These are phyloP conservation scores for Xylaria intraflava DNA, from an alignment of 495 filamentous ascomycete genomes.

Conservation along the genomic window DNA sequence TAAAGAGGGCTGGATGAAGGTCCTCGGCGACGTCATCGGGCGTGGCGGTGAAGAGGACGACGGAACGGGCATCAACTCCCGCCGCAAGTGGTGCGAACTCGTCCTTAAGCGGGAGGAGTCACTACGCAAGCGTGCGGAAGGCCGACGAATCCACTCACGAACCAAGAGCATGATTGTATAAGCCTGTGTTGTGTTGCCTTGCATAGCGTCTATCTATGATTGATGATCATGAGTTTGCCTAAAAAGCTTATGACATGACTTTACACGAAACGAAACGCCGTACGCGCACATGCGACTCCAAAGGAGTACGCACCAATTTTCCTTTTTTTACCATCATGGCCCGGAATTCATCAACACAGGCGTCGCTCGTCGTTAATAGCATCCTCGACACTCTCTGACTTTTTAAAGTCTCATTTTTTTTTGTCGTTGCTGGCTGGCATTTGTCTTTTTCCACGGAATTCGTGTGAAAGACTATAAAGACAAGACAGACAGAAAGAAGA, in stretches of 20 bases:
- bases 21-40: slow-evolving; percentile 77
- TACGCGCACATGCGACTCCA: not conserved
- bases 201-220: slow-evolving; percentile 7
- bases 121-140: slow-evolving; percentile 33
- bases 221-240: slow-evolving; percentile 9
- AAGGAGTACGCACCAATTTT: not conserved
- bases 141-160: slow-evolving; percentile 41
- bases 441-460: too few relatives aligned
- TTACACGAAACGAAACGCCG: slow-evolving; percentile 7
- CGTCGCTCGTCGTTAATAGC: too few relatives aligned
- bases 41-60: slow-evolving; percentile 39
- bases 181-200: slow-evolving; percentile 6
- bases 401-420: not conserved
- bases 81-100: slow-evolving; percentile 74
- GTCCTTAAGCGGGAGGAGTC: slow-evolving; percentile 60
- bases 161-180: slow-evolving; percentile 51
- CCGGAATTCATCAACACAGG: too few relatives aligned
- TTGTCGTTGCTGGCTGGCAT: too few relatives aligned
- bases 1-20: slow-evolving; percentile 93
- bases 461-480: too few relatives aligned
- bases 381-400: not conserved
- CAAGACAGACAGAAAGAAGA: not conserved
- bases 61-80: slow-evolving; percentile 30
- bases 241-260: slow-evolving; percentile 8
- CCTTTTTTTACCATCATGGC: not conserved